Evolutionary conservation across 2,329 filamentous ascomycete species (phyloP).

Genomic region (Epichloe sp.): DNA sequence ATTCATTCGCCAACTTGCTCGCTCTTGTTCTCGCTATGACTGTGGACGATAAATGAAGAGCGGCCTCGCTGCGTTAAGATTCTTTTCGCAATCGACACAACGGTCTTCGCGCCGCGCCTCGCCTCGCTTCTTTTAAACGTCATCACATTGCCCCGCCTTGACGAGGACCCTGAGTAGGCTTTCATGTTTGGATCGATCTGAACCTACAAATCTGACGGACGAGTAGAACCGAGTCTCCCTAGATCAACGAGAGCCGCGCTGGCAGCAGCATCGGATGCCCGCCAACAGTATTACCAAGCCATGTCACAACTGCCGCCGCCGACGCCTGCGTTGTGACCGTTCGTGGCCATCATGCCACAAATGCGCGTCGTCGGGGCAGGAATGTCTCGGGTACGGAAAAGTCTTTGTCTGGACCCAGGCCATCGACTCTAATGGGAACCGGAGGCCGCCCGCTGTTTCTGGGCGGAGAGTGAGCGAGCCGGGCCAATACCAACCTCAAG

Average conservation of each 20-base stretch:
- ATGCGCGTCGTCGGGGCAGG: constrained; percentile 39
- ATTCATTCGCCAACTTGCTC: neutral
- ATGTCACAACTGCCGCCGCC: constrained; percentile 50
- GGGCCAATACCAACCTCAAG: neutral
- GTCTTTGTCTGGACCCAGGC: constrained; percentile 46
- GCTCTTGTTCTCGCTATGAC: constrained; percentile 2
- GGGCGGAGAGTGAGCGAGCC: constrained; percentile 3
- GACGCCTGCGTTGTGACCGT: constrained; percentile 48
- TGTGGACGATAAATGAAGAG: neutral
- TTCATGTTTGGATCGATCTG: neutral
- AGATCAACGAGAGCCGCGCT: neutral
- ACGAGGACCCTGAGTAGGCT: neutral
- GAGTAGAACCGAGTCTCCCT: neutral
- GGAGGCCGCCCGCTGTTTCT: constrained; percentile 19
- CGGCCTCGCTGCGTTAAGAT: neutral
- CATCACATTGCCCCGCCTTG: neutral
- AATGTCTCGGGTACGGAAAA: constrained; percentile 49
- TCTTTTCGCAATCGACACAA: neutral
- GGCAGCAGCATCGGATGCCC: constrained; percentile 13
- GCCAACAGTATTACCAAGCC: constrained; percentile 27
- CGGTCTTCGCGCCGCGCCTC: neutral
- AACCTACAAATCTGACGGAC: neutral
- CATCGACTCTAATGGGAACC: constrained; percentile 35
- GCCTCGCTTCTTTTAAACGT: neutral
- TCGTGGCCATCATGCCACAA: constrained; percentile 47